Percentiles rank a stretch among this genome's conserved stretches.
Conservation (phyloP, 2,329 filamentous ascomycete species). For the Chaetomiaceae sp. region DNA sequence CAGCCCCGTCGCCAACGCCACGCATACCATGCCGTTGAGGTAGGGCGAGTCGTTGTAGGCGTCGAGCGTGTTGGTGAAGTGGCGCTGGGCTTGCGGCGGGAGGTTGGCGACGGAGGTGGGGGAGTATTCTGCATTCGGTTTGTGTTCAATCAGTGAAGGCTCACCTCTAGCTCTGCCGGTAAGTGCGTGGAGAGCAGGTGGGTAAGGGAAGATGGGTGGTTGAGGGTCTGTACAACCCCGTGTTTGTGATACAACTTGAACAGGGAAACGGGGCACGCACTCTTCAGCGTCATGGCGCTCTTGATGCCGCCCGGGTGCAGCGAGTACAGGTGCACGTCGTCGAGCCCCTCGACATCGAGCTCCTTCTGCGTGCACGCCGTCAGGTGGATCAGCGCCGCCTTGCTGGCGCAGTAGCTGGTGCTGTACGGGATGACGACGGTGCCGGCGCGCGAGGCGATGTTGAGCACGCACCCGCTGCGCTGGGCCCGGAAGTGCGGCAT, state of each 20-base stretch:
- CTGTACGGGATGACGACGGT: conserved; percentile 27
- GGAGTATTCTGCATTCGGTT: conserved; percentile 20
- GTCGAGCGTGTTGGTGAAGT: conserved; percentile 22
- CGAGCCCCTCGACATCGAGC: conserved; percentile 25
- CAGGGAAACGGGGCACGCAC: conserved; percentile 4
- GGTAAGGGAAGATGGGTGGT: no score
- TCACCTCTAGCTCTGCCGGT: no score
- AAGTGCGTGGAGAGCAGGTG: no score
- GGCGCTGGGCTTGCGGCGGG: conserved; percentile 12
- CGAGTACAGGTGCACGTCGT: conserved; percentile 27
- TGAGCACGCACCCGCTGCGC: conserved; percentile 27
- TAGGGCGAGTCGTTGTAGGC: conserved; percentile 29
- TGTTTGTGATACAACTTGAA: background rate
- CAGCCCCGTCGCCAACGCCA: conserved; percentile 27
- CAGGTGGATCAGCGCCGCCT: conserved; percentile 29
- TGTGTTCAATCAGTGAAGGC: no score
- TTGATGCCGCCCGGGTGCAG: conserved; percentile 29
- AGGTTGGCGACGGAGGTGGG: conserved; percentile 19
- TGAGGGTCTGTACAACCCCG: background rate
- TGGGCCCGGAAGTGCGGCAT: conserved; percentile 24
- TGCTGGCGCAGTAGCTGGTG: conserved; percentile 30
- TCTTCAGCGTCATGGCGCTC: conserved; percentile 28
- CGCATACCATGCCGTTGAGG: conserved; percentile 30
- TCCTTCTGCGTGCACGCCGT: conserved; percentile 29
- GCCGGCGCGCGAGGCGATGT: conserved; percentile 29